Conservation (phyloP, 192 early-diverging fungal species). For the Podila horticola region DNA sequence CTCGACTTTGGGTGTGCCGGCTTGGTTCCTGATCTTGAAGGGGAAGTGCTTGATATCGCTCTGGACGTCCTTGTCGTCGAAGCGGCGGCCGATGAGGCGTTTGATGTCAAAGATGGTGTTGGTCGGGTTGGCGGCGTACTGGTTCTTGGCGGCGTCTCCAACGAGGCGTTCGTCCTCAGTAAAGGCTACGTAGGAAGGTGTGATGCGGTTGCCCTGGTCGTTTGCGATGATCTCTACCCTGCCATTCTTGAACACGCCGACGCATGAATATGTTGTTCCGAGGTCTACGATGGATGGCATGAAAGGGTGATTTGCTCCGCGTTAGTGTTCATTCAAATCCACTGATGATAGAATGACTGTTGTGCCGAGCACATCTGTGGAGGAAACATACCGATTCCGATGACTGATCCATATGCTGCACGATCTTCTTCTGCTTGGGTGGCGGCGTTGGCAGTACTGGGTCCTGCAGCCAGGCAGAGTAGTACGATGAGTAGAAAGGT, state of each 20-base stretch:
- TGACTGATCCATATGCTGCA: neutral
- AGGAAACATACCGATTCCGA: neutral
- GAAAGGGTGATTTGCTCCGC: too few relatives aligned
- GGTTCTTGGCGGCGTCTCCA: constrained; percentile 96
- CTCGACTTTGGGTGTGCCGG: constrained; percentile 80
- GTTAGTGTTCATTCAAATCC: too few relatives aligned
- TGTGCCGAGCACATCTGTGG: too few relatives aligned
- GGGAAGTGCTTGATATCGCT: constrained; percentile 94
- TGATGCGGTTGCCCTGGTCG: constrained; percentile 93
- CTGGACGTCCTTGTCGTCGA: constrained; percentile 87
- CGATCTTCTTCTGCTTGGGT: neutral
- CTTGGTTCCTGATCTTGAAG: constrained; percentile 82
- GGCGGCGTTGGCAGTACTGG: neutral
- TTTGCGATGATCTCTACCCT: constrained; percentile 89
- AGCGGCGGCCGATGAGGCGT: constrained; percentile 89
- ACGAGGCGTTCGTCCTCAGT: constrained; percentile 90
- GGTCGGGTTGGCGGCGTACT: constrained; percentile 86
- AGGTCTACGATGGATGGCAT: constrained; percentile 47
- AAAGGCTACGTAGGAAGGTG: constrained; percentile 93
- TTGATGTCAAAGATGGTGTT: constrained; percentile 97
- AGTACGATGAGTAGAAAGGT: neutral
- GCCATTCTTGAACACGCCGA: constrained; percentile 49
- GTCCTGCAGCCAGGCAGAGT: neutral
- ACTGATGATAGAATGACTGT: too few relatives aligned
- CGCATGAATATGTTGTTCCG: constrained; percentile 60